These are phyloP conservation scores for Apophysomyces sp. DNA, from an alignment of 371 early-diverging fungal genomes.

Conservation along the genomic window DNA sequence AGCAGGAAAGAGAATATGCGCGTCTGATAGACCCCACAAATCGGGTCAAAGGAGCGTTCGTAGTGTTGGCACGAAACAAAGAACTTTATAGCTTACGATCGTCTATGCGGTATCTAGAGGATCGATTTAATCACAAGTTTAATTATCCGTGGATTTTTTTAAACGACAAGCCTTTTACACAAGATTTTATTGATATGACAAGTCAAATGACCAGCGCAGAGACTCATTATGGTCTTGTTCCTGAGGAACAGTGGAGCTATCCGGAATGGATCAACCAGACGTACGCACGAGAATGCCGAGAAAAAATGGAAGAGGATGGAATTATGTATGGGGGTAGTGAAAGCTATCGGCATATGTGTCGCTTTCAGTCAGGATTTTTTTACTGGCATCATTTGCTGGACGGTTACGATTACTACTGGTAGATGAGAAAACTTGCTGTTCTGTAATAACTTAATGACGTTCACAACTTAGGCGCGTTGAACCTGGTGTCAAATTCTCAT, in stretches of 20 bases:
- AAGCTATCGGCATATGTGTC: slow-evolving; percentile 93
- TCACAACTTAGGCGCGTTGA: slow-evolving; percentile 81
- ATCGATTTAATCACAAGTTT: slow-evolving; percentile 75
- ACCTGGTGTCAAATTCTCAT: slow-evolving; percentile 88
- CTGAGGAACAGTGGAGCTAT: slow-evolving; percentile 71
- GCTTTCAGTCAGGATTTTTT: slow-evolving; percentile 86
- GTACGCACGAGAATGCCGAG: slow-evolving; percentile 51
- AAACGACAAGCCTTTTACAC: slow-evolving; percentile 77
- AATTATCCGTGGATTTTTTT: slow-evolving; percentile 86
- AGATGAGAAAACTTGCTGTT: slow-evolving; percentile 18
- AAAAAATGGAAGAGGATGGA: slow-evolving; percentile 49
- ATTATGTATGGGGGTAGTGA: slow-evolving; percentile 81
- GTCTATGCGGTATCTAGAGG: slow-evolving; percentile 76
- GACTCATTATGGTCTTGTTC: slow-evolving; percentile 30
- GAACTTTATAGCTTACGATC: slow-evolving; percentile 68
- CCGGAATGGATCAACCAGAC: slow-evolving; percentile 77
- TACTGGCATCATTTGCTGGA: slow-evolving; percentile 77
- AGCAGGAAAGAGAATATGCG: background rate
- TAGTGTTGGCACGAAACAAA: slow-evolving; percentile 63
- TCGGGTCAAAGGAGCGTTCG: slow-evolving; percentile 57
- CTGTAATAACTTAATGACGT: background rate
- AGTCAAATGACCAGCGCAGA: slow-evolving; percentile 42
- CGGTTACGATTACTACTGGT: slow-evolving; percentile 95
- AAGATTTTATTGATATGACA: slow-evolving; percentile 63
- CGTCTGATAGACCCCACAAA: background rate